Base-by-base conservation (phyloP, 352 stramenopile genomes). In the Phytophthora tubulina region DNA sequence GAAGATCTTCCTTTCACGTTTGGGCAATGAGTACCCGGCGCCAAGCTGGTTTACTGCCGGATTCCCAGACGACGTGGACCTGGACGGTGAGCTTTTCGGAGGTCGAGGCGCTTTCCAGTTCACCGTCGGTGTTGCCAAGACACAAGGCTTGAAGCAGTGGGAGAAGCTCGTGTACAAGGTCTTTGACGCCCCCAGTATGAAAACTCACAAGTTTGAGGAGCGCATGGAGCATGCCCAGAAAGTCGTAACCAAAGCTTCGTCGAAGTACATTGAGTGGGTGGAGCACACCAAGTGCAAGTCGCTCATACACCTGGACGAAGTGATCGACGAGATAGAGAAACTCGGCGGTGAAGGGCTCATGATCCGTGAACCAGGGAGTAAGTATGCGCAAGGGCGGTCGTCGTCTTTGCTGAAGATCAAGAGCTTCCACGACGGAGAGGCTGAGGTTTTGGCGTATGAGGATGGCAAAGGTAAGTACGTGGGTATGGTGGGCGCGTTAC, bases 1-100 rank as follows among this genome's bases (percentile, higher is more conserved):
- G 49, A 80, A 71, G 27, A 68, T 77, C 17, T 92, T 92, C 56
- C 71, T 91, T 3, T 91, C 82, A 5, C 81, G 87, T 2, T 63
- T 88, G 10, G 84, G 86, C 3, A 93, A 94, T 31, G 70, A 82
- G 39, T 93, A 90, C 55, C 80, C 78, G 0, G 87, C 84, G 7
- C 87, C 87, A 1, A 79, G 76, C 9, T 90, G 82, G 80, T 90
- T 92, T 64, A 89, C 70, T 6, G 49, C 63, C n/a, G 62, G 63
- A 0, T 82, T 94, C n/a, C 87, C 87, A 21, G 65, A 60, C 17
- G 76, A 91, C 58, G 42, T 86, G 27, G 69, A 89, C 50, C 79
- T 94, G n/a, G 87, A 94, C 44, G 87, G 87, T 11, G 87, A 94
- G 67, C 70, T 94, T 27, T 94, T 92, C 50, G 73, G 85, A 6